These are phyloP conservation scores for Wickerhamiella spandovensis DNA, from an alignment of 805 yeast species.

Conservation along the genomic window DNA sequence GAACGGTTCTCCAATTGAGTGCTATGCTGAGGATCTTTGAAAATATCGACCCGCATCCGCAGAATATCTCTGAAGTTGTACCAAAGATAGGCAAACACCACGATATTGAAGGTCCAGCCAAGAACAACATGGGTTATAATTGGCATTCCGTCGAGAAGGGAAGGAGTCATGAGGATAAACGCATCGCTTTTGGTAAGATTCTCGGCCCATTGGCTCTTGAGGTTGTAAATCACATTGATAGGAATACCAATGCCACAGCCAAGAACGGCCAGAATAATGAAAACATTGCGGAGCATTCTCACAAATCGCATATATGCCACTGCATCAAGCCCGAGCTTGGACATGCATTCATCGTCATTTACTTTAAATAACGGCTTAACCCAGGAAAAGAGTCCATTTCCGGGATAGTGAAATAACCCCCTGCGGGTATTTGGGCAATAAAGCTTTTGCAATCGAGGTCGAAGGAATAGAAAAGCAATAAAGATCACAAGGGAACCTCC, in stretches of 20 bases:
- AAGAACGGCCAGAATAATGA: conserved; percentile 21
- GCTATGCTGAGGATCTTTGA: conserved; percentile 16
- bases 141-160: conserved; percentile 21
- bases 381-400: conserved; percentile 19
- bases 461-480: conserved; percentile 19
- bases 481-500: conserved; percentile 23
- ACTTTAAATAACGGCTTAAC: conserved; percentile 13
- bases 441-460: conserved; percentile 22
- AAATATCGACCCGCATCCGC: conserved; percentile 15
- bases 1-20: conserved; percentile 21
- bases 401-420: conserved; percentile 2
- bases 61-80: conserved; percentile 19
- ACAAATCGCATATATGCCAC: conserved; percentile 22
- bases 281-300: conserved; percentile 23
- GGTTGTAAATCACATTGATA: conserved; percentile 24
- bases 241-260: conserved; percentile 26
- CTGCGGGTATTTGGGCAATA: conserved; percentile 22
- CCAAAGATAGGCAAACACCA: conserved; percentile 21
- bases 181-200: conserved; percentile 21
- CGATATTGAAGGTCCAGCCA: conserved; percentile 21
- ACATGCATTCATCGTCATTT: conserved; percentile 18
- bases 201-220: conserved; percentile 14
- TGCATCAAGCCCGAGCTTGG: conserved; percentile 26
- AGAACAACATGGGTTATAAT: conserved; percentile 25
- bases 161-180: conserved; percentile 26